These are phyloP conservation scores for Yamadazyma oceani DNA, from an alignment of 1,139 yeast genomes.

Conservation along the genomic window DNA sequence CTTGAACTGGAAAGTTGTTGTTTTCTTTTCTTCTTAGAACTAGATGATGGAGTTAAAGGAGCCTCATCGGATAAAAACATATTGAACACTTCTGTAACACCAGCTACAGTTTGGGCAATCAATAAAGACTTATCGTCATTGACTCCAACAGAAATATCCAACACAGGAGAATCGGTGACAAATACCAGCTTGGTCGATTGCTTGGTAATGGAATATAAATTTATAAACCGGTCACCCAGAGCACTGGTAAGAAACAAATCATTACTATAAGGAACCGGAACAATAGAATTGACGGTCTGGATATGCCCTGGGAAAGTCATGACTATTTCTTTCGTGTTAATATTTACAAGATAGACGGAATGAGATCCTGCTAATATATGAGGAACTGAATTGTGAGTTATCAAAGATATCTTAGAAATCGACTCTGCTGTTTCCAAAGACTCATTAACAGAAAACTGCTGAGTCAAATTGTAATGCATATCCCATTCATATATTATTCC, in stretches of 20 bases:
- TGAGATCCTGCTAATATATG: constrained; percentile 65
- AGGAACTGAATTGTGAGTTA: constrained; percentile 35
- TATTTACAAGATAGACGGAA: constrained; percentile 53
- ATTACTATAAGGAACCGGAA: constrained; percentile 32
- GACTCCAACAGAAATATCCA: constrained; percentile 39
- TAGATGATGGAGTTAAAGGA: constrained; percentile 14
- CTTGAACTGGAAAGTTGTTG: constrained; percentile 31
- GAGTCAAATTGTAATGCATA: constrained; percentile 38
- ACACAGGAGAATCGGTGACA: constrained; percentile 65
- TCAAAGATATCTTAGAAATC: constrained; percentile 34
- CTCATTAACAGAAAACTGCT: constrained; percentile 44
- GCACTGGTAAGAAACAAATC: constrained; percentile 68
- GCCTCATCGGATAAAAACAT: constrained; percentile 43
- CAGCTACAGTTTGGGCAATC: constrained; percentile 66
- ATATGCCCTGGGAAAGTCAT: constrained; percentile 73
- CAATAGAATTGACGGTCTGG: constrained; percentile 55
- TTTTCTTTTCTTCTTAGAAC: constrained; percentile 38
- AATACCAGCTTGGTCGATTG: constrained; percentile 51
- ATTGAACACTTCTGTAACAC: constrained; percentile 63
- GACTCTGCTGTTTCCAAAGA: constrained; percentile 34
- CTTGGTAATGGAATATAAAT: constrained; percentile 55
- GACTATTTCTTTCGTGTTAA: constrained; percentile 32
- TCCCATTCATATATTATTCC: constrained; percentile 72
- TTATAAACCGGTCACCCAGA: constrained; percentile 73
- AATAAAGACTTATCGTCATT: constrained; percentile 41